Conservation (phyloP, 2,329 filamentous ascomycete genomes). For the Fusarium torreyae region DNA sequence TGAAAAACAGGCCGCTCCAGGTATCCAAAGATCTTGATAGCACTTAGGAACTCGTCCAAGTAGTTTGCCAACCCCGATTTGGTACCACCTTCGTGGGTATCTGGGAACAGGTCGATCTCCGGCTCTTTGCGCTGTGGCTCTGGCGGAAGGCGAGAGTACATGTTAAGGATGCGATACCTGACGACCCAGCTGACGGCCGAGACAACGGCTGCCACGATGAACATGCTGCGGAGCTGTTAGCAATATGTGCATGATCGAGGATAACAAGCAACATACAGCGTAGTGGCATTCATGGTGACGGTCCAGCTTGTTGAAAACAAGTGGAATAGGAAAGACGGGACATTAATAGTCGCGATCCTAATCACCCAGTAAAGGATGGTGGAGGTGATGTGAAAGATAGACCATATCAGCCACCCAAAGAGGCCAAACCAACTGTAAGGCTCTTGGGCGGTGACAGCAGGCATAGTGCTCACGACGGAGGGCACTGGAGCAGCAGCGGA, state of each 20-base stretch:
- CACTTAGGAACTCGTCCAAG: conserved; percentile 96
- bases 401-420: conserved; percentile 69
- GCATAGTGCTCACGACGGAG: conserved; percentile 57
- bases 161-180: conserved; percentile 94
- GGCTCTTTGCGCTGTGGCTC: conserved; percentile 97
- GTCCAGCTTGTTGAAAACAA: conserved; percentile 94
- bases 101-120: conserved; percentile 94
- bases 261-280: conserved; percentile 73
- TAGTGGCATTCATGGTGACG: conserved; percentile 98
- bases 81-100: conserved; percentile 88
- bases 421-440: conserved; percentile 71
- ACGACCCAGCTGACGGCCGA: conserved; percentile 96
- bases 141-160: conserved; percentile 93
- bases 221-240: conserved; percentile 66
- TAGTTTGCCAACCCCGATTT: conserved; percentile 97
- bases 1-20: conserved; percentile 97
- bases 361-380: conserved; percentile 82
- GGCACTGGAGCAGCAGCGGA: conserved; percentile 53
- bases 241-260: conserved; percentile 6
- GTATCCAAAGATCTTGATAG: conserved; percentile 99
- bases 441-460: conserved; percentile 55
- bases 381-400: conserved; percentile 69
- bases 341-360: conserved; percentile 87
- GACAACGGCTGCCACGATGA: conserved; percentile 82
- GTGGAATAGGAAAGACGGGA: conserved; percentile 91